Base-by-base conservation (phyloP, 352 stramenopile genomes). In the Phytophthora citrophthora region DNA sequence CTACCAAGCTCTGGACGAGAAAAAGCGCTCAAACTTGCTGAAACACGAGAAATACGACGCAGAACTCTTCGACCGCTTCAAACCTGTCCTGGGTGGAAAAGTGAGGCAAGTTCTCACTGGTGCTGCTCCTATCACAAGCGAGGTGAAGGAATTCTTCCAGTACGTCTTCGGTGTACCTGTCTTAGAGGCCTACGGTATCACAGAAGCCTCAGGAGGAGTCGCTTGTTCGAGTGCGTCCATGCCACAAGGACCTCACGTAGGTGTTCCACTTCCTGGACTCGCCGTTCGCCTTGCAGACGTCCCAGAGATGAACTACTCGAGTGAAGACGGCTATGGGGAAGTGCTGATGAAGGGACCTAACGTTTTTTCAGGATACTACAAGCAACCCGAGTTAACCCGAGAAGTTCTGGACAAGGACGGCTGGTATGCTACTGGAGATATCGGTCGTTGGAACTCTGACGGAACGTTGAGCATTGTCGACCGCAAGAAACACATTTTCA, bases 401-500 rank as follows among this genome's bases (percentile, higher is more conserved):
- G 90, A 97, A 54, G 88, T 83, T 4, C 80, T 99, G 23, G 90
- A 98, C 55, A 74, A 68, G 23, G 89, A 93, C 26, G 95, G 95
- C 8, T 99, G 90, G 87, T 98, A 98, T 62, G 84, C 97, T 64
- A 99, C 96, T 5, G 97, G 97, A 27, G 97, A 99, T 77, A 97
- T 99, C 45, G 96, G 93, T 32, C 76, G 83, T 9, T 97, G 98
- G 73, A 98, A 98, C 61, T 74, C 79, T 0, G 77, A 98, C 65
- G 91, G 91, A 23, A 95, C 81, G 41, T 70, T 98, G 26, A 79
- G 81, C 34, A 96, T 98, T 44, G 76, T 95, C 20, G 88, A 95
- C 56, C 81, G 88, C 13, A 94, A 93, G 74, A 95, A 97, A 69
- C 93, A 96, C 79, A 93, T 97, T 62, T 97, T 97, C 75, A 97